A percentile compares a stretch with the other conserved stretches of the same genome.
These are phyloP conservation scores for Giardia muris DNA, from an alignment of 208 protist species.

Conservation along the genomic window DNA sequence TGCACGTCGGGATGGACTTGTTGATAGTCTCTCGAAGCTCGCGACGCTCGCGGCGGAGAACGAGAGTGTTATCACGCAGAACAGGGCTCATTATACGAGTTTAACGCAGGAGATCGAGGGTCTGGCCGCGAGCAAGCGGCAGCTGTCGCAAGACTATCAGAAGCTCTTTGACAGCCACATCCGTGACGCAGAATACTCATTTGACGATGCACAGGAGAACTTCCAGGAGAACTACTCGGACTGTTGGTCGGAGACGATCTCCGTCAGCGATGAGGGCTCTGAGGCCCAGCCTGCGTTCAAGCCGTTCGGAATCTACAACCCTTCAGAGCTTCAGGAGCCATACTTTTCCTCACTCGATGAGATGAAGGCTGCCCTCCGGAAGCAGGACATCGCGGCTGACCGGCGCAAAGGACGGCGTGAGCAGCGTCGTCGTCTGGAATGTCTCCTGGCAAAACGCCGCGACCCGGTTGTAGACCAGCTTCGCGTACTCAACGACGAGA, in stretches of 20 bases:
- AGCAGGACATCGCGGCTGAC: neutral
- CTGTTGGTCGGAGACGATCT: conserved; percentile 2
- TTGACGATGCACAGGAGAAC: neutral
- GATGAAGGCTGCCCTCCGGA: conserved; percentile 2
- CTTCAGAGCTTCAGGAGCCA: neutral
- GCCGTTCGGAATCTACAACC: neutral
- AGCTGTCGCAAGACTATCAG: neutral
- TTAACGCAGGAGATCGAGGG: neutral
- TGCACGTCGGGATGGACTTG: neutral
- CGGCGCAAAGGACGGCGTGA: neutral
- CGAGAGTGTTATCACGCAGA: neutral
- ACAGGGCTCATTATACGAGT: neutral
- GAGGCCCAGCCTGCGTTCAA: neutral
- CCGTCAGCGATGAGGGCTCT: neutral
- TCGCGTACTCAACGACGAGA: neutral
- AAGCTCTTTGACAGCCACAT: neutral
- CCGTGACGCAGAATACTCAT: neutral
- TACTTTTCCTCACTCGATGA: conserved; percentile 7
- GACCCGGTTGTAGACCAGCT: conserved; percentile 5
- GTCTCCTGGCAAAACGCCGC: neutral
- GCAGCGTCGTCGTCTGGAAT: neutral
- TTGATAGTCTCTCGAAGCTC: neutral
- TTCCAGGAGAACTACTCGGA: conserved; percentile 6
- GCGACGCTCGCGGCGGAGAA: neutral
- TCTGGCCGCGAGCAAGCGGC: neutral